phyloP scores from a whole-genome alignment of 164 flowering plant genomes.

The Chimonanthus praecox region DNA sequence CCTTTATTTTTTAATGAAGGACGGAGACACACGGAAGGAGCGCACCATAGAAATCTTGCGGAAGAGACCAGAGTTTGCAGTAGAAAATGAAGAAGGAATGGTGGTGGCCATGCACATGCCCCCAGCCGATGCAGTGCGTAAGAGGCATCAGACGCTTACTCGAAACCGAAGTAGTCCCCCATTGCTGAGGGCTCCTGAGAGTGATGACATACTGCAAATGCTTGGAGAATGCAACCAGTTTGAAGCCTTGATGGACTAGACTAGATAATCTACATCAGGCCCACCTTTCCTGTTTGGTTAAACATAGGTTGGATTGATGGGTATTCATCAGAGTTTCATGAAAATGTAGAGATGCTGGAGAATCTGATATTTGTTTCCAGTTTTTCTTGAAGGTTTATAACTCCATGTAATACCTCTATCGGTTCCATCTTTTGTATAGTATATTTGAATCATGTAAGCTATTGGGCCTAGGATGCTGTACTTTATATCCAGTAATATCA shows the following conservation, averaged over 20 bases:
- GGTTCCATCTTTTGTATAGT: neutral
- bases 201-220: conserved; percentile 14
- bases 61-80: conserved; percentile 30
- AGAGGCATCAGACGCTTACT: conserved; percentile 42
- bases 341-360: neutral
- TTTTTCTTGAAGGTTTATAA: neutral
- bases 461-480: too few relatives aligned
- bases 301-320: neutral
- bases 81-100: conserved; percentile 18
- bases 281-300: neutral
- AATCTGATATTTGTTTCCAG: neutral
- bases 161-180: conserved; percentile 14
- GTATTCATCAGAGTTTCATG: conserved; percentile 3
- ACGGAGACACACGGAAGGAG: conserved; percentile 29
- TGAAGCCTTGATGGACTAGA: conserved; percentile 1
- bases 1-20: conserved; percentile 16
- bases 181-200: conserved; percentile 3
- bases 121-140: conserved; percentile 33
- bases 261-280: neutral
- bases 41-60: conserved; percentile 22
- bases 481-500: too few relatives aligned
- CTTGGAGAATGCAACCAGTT: conserved; percentile 16
- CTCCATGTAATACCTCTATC: neutral
- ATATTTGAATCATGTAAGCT: too few relatives aligned
- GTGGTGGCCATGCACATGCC: conserved; percentile 16